Evolutionary conservation across 768 basidiomycete genomes (phyloP), one percentile per base, ranked within the genome.

Genomic region (Pleurotus pulmonarius): DNA sequence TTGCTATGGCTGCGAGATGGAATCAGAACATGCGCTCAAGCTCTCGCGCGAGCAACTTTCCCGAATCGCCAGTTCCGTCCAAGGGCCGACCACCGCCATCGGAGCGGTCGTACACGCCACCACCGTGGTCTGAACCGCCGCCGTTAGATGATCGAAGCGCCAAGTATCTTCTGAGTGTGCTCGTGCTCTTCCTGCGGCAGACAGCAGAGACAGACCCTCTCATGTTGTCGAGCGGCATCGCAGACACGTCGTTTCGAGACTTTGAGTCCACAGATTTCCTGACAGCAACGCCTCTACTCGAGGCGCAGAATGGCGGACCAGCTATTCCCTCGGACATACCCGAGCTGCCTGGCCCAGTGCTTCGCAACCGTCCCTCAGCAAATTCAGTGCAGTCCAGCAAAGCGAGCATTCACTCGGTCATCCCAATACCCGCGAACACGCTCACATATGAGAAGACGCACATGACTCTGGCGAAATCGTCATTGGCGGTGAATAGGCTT

Each of bases 141-240:
- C 83, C 90, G 1, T 75, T 96, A 39, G 90, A 95, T 58, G 94
- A 95, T 59, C 77, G 79, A 37, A 87, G 90, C 61, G 92, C 90
- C 22, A 83, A 81, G 67, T 92, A 93, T 67, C 79, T 93, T 45
- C 74, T 94, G 53, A 86, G 85, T 66, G 86, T 94, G 44, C 86
- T 94, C 83, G 80, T 91, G 15, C 71, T 87, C n/a, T 91, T 90
- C 67, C 79, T 93, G 37, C 82, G 90, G 15, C 86, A 91, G 66
- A 87, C 88, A 0, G 75, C 83, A 0, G 73, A 80, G 34, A 69
- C 77, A 18, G 85, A 88, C 15, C 83, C 83, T 15, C 65, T 75
- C 16, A 73, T 82, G 65, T 79, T 83, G 16, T 82, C 83, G 18
- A 84, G 78, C 60, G 75, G 81, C 29, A 83, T 80, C 18, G 81